Evolutionary conservation across 1,139 yeast species (phyloP).

Genomic region (Candida mesenterica): DNA sequence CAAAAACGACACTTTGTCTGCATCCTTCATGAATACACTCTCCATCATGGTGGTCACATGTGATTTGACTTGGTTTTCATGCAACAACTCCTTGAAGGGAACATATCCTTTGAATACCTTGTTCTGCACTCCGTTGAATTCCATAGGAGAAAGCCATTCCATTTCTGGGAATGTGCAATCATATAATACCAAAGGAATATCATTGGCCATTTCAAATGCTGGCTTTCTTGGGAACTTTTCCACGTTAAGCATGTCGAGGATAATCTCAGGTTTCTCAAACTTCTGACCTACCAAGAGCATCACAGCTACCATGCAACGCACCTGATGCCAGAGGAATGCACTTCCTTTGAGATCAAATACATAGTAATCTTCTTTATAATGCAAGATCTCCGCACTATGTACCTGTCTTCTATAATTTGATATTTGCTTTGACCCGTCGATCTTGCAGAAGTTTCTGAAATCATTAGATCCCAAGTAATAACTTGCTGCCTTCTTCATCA

Average conservation of each 20-base stretch:
- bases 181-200: conserved; percentile 82
- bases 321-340: conserved; percentile 98
- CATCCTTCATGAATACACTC: conserved; percentile 20
- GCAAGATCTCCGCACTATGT: conserved; percentile 48
- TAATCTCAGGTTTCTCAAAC: conserved; percentile 59
- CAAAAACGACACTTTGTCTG: conserved; percentile 15
- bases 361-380: conserved; percentile 46
- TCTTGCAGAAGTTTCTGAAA: conserved; percentile 89
- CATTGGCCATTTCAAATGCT: conserved; percentile 85
- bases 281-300: conserved; percentile 78
- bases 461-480: conserved; percentile 76
- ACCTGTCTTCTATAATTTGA: conserved; percentile 68
- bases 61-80: conserved; percentile 38
- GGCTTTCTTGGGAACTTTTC: conserved; percentile 68
- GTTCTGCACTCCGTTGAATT: conserved; percentile 15
- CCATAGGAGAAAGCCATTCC: conserved; percentile 54
- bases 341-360: conserved; percentile 81
- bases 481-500: conserved; percentile 70
- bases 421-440: conserved; percentile 92
- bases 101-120: conserved; percentile 26
- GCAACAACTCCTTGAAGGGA: conserved; percentile 28
- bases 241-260: conserved; percentile 59
- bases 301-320: conserved; percentile 89
- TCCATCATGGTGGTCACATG: conserved; percentile 33
- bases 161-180: conserved; percentile 77